phyloP scores from a whole-genome alignment of 2,329 filamentous ascomycete genomes.

The Chrysoporthe cubensis region DNA sequence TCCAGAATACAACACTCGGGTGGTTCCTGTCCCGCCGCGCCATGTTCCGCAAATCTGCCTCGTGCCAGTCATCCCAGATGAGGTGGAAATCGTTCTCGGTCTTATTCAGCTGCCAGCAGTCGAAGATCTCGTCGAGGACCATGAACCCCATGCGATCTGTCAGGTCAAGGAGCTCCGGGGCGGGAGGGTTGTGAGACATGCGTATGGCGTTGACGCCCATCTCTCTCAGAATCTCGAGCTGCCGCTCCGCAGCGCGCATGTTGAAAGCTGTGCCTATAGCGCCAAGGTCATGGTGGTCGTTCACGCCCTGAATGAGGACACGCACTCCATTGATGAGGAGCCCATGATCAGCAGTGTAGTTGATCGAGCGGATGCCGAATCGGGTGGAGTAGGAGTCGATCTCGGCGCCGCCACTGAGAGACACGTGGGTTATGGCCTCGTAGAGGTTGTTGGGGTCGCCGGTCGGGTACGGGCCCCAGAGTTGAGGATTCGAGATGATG shows the following conservation, averaged over 20 bases:
- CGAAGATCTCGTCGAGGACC: constrained; percentile 59
- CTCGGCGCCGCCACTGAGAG: constrained; percentile 28
- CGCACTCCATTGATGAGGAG: constrained; percentile 51
- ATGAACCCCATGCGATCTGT: constrained; percentile 54
- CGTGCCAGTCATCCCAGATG: constrained; percentile 57
- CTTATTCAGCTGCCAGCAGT: constrained; percentile 53
- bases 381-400: constrained; percentile 52
- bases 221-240: constrained; percentile 53
- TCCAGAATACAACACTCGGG: constrained; percentile 56
- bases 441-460: constrained; percentile 55
- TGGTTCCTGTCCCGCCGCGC: constrained; percentile 60
- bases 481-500: constrained; percentile 42
- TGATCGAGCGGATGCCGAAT: constrained; percentile 53
- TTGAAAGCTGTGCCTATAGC: constrained; percentile 56
- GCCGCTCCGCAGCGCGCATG: constrained; percentile 49
- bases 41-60: constrained; percentile 55
- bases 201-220: constrained; percentile 55
- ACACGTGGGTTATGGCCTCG: constrained; percentile 48
- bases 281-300: constrained; percentile 57
- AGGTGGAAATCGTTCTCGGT: constrained; percentile 53
- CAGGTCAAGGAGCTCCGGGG: constrained; percentile 53
- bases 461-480: constrained; percentile 53
- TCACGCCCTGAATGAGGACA: constrained; percentile 50
- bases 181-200: constrained; percentile 58
- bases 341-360: constrained; percentile 45